Conservation (phyloP, 129 eudicot species). For the Ambrosia artemisiifolia region DNA sequence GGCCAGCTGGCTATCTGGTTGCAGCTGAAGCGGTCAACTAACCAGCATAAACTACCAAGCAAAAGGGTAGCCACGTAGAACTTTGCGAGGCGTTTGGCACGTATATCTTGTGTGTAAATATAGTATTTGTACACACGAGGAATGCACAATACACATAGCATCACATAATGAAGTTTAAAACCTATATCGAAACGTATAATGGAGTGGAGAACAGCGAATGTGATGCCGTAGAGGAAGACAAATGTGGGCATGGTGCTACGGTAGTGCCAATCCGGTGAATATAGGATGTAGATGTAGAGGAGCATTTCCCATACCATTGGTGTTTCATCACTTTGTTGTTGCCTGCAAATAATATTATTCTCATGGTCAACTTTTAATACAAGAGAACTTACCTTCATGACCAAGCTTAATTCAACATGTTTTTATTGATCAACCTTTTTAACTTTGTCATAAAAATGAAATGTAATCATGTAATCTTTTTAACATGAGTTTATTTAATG, state of each 20-base stretch:
- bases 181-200: constrained; percentile 40
- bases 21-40: constrained; percentile 65
- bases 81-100: constrained; percentile 78
- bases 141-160: constrained; percentile 46
- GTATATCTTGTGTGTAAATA: constrained; percentile 42
- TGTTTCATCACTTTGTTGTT: constrained; percentile 51
- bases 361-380: not conserved
- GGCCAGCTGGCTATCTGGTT: constrained; percentile 51
- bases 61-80: constrained; percentile 53
- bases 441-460: not conserved
- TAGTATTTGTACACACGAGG: constrained; percentile 54
- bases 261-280: constrained; percentile 69
- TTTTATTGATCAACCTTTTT: not conserved
- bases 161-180: constrained; percentile 43
- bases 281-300: constrained; percentile 55
- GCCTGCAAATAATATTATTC: constrained; percentile 33
- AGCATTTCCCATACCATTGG: constrained; percentile 78
- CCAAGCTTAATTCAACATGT: not conserved
- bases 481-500: too few species aligned
- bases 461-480: too few species aligned
- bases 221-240: constrained; percentile 49
- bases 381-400: not conserved
- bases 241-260: constrained; percentile 59
- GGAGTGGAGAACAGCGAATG: constrained; percentile 48
- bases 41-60: constrained; percentile 64